Conservation (phyloP, 192 early-diverging fungal genomes). For the Blastocladiella britannica region DNA sequence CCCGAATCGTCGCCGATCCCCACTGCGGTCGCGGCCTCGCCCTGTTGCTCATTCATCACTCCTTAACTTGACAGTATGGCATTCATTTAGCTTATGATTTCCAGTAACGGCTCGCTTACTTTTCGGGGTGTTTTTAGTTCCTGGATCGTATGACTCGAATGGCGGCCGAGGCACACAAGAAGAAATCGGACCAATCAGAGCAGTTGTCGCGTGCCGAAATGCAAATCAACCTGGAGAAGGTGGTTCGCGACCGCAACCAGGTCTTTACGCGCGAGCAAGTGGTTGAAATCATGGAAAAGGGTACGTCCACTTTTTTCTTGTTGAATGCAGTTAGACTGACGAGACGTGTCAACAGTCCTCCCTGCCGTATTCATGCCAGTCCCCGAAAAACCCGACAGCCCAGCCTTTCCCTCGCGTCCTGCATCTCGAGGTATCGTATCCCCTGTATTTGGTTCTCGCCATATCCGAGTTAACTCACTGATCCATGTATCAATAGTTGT, state of each 20-base stretch:
- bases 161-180: neutral
- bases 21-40: too few species aligned
- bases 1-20: neutral
- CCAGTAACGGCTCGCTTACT: neutral
- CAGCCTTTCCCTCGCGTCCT: neutral
- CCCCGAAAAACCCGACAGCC: neutral
- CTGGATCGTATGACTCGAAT: neutral
- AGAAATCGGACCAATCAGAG: neutral
- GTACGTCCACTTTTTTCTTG: neutral
- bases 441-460: neutral
- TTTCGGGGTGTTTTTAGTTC: neutral
- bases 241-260: neutral
- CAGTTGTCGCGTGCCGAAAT: neutral
- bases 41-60: too few species aligned
- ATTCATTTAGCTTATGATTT: neutral
- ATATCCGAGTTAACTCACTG: neutral
- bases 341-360: too few species aligned
- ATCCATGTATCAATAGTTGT: neutral
- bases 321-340: neutral
- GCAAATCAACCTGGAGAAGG: neutral
- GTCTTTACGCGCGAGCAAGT: neutral
- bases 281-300: too few species aligned
- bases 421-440: neutral
- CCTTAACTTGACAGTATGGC: neutral
- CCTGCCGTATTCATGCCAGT: neutral